Evolutionary conservation across 768 basidiomycete genomes (phyloP).

Genomic region (Boletus fagicola): DNA sequence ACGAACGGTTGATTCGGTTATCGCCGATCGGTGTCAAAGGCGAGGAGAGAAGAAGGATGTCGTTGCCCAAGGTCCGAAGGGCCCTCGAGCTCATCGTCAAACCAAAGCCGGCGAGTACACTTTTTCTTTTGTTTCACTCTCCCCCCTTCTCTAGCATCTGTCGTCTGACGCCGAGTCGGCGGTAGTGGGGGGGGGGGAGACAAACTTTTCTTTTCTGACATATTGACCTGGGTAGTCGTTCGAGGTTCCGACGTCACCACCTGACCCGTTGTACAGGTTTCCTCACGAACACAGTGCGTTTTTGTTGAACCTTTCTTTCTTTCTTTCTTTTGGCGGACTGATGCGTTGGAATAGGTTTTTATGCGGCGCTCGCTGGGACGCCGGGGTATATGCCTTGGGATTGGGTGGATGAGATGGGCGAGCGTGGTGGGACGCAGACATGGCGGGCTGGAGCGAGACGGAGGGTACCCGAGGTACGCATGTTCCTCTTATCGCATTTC

Average conservation of each 20-base stretch:
- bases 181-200: background rate
- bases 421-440: background rate
- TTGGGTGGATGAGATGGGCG: background rate
- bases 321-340: background rate
- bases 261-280: conserved; percentile 27
- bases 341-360: conserved; percentile 16
- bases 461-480: conserved; percentile 1
- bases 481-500: background rate
- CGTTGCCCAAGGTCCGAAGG: conserved; percentile 15
- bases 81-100: conserved; percentile 26
- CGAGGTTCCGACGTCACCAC: conserved; percentile 25
- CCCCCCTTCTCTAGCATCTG: background rate
- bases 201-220: background rate
- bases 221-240: conserved; percentile 18
- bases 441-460: background rate
- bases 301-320: too few relatives aligned
- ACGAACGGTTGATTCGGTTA: background rate
- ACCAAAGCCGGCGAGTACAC: conserved; percentile 29
- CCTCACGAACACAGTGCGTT: conserved; percentile 25
- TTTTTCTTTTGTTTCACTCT: background rate
- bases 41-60: background rate
- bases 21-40: background rate
- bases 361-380: conserved; percentile 20
- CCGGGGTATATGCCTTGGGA: conserved; percentile 20
- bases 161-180: background rate